phyloP scores from a whole-genome alignment of 306 rosid species.

The Glycine soja region DNA sequence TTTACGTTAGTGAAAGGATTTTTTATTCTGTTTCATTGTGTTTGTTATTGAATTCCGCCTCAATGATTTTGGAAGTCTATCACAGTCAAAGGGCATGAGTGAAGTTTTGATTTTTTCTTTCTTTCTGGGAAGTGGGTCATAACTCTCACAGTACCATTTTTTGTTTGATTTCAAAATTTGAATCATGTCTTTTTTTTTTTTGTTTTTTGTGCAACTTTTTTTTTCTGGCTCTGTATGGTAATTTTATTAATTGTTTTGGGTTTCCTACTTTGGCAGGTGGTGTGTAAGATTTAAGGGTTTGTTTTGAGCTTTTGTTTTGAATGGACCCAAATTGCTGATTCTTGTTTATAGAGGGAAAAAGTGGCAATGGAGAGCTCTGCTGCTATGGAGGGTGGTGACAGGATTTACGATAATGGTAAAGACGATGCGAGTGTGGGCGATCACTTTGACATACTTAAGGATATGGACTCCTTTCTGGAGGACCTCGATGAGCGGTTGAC shows the following conservation, averaged over 20 bases:
- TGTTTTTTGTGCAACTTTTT: neutral
- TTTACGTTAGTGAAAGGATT: neutral
- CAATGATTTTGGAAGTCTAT: constrained; percentile 8
- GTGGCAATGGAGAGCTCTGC: constrained; percentile 44
- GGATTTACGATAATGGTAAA: constrained; percentile 43
- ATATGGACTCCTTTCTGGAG: constrained; percentile 66
- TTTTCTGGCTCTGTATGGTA: neutral
- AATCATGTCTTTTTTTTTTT: neutral
- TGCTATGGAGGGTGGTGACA: constrained; percentile 52
- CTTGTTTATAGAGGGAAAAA: constrained; percentile 30
- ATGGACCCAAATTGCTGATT: constrained; percentile 43
- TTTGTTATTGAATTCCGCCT: neutral
- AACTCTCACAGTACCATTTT: neutral
- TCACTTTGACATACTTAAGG: constrained; percentile 53
- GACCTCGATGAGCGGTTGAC: constrained; percentile 70
- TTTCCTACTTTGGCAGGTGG: constrained; percentile 41
- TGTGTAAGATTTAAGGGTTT: constrained; percentile 32
- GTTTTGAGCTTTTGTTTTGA: constrained; percentile 30
- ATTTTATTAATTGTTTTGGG: constrained; percentile 7
- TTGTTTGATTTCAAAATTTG: neutral
- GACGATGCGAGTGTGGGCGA: constrained; percentile 33
- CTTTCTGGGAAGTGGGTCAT: neutral
- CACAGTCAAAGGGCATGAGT: neutral
- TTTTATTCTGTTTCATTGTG: neutral
- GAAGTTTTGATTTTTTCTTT: neutral